Base-by-base conservation (phyloP, 345 rosid species). In the Conringia planisiliqua region DNA sequence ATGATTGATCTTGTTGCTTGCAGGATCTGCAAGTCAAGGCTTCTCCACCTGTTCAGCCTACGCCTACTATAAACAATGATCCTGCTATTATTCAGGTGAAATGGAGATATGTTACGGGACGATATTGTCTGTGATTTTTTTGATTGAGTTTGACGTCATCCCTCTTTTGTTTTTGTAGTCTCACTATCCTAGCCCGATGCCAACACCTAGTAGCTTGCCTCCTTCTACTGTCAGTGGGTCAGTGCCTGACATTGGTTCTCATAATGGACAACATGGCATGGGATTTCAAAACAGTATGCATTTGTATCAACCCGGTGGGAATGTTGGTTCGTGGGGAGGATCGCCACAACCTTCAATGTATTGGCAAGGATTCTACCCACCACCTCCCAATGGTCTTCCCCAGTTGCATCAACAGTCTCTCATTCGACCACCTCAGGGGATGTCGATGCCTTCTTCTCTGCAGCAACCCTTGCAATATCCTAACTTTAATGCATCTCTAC, bases 11-110 rank as follows among this genome's bases (percentile, higher is more conserved):
- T 67, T 33, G 13, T 24, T 71, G 68, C 57, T 72, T 72, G 51
- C 82, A 93, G 98, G 98, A 93, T 78, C 83, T 93, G 70, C 98
- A 90, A 83, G 98, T 93, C 64, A 93, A 90, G 81, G 89, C 96
- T 64, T 90, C 96, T 70, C 90, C 96, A 26, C 96, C 92, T 47
- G 91, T 69, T 67, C 93, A 88, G 80, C 79, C 96, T 43, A 33
- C 82, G n/a, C 88, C 86, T 3, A 81, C 88, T 47, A 78, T 90
- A 58, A 86, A 88, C 81, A 89, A 91, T 81, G 98, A 93, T 63
- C 97, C 97, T 10, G 97, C 97, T 72, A 93, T 93, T 33, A 93
- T 93, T 69, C 98, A 93, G 96, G 97, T 93, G 65, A 72, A 13
- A 22, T 61, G 13, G 46, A 47, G 13, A 60, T 44, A 27, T 40